These are phyloP conservation scores for Xylona heveae DNA, from an alignment of 495 filamentous ascomycete species.

Conservation along the genomic window DNA sequence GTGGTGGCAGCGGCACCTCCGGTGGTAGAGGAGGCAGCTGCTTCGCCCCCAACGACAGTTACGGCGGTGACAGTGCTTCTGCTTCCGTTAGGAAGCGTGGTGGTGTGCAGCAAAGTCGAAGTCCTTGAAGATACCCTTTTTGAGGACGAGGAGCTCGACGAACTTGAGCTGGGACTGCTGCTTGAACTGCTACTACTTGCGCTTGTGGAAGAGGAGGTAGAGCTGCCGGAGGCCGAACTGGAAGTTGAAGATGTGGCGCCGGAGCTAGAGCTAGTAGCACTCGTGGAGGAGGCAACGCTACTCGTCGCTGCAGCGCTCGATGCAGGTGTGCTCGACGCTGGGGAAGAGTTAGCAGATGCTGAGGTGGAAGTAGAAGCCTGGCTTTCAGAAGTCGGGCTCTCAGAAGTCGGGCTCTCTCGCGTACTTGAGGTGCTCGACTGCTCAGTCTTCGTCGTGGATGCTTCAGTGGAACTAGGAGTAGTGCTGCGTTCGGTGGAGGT, in stretches of 20 bases:
- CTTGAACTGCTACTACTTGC: too few species aligned
- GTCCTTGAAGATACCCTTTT: conserved; percentile 1
- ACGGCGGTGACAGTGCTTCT: conserved; percentile 5
- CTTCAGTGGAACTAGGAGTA: too few species aligned
- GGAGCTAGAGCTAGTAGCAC: too few species aligned
- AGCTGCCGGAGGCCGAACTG: too few species aligned
- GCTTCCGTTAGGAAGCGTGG: conserved; percentile 2
- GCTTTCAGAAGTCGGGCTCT: too few species aligned
- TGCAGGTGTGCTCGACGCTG: background rate
- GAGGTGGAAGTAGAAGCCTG: conserved; percentile 2
- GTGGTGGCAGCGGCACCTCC: background rate
- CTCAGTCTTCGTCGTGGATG: background rate
- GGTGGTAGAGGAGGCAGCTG: background rate
- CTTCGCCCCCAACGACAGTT: conserved; percentile 4
- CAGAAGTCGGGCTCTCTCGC: too few species aligned
- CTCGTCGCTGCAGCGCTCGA: background rate
- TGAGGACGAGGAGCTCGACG: background rate
- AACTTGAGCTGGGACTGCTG: background rate
- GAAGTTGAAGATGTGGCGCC: too few species aligned
- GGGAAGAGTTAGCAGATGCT: background rate
- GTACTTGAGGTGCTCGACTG: background rate
- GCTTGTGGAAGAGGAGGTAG: too few species aligned
- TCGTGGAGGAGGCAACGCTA: conserved; percentile 2
- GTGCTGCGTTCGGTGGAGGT: conserved; percentile 1
- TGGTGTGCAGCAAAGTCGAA: conserved; percentile 3